Percentiles rank a stretch among this genome's conserved stretches.
phyloP scores from a whole-genome alignment of 2,329 filamentous ascomycete species.

The Beauveria bassiana region DNA sequence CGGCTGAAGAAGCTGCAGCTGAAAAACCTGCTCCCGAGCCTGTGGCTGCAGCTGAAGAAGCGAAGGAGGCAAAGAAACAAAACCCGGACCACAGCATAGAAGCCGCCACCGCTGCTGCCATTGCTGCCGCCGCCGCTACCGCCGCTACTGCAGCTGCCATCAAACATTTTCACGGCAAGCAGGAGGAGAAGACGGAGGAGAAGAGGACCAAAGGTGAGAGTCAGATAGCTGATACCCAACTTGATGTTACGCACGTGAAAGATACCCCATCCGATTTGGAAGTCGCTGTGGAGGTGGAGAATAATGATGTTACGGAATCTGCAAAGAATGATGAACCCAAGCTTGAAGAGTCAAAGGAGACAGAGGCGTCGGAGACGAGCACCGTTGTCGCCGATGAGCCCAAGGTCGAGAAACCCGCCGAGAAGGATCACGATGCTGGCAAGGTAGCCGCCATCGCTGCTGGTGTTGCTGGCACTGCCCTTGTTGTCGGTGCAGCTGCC shows the following conservation, averaged over 20 bases:
- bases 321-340: not conserved
- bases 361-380: constrained; percentile 6
- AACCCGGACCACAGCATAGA: not conserved
- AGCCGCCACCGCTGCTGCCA: not conserved
- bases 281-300: constrained; percentile 1
- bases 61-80: not conserved
- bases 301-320: constrained; percentile 2
- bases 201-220: constrained; percentile 19
- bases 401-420: not conserved
- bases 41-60: not conserved
- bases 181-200: constrained; percentile 4
- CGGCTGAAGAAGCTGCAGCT: not conserved
- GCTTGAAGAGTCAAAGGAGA: constrained; percentile 8
- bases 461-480: not conserved
- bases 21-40: not conserved
- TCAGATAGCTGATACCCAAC: constrained; percentile 9
- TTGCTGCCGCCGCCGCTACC: not conserved
- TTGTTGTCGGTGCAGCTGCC: not conserved
- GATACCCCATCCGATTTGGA: constrained; percentile 9
- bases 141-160: constrained; percentile 5
- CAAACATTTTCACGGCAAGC: not conserved
- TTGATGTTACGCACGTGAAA: constrained; percentile 7
- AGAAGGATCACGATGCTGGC: not conserved
- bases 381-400: constrained; percentile 7
- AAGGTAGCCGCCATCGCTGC: not conserved